A percentile compares a stretch with the other conserved stretches of the same genome.
phyloP scores from a whole-genome alignment of 495 filamentous ascomycete genomes.

The Rostrohypoxylon terebratum region DNA sequence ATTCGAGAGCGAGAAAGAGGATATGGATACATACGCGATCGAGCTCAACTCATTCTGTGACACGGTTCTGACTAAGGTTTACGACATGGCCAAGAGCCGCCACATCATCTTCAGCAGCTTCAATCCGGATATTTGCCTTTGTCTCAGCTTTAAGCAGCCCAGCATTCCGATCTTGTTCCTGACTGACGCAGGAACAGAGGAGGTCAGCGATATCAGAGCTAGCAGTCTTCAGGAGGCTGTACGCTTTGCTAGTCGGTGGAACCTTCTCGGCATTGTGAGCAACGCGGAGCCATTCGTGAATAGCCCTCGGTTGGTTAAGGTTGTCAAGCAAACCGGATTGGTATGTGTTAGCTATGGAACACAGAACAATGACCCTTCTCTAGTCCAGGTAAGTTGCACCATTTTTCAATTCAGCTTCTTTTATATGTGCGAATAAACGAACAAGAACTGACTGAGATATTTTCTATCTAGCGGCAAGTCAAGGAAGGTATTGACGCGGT shows the following conservation, averaged over 20 bases:
- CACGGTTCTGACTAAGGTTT: conserved; percentile 88
- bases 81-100: conserved; percentile 72
- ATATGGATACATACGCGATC: conserved; percentile 97
- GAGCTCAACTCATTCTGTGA: conserved; percentile 98
- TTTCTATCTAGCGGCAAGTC: conserved; percentile 77
- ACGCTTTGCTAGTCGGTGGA: conserved; percentile 93
- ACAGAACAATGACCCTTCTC: conserved; percentile 85
- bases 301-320: conserved; percentile 88
- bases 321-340: conserved; percentile 94
- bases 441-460: conserved; percentile 42
- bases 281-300: conserved; percentile 85
- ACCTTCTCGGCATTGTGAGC: conserved; percentile 89
- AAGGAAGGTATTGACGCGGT: conserved; percentile 96
- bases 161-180: conserved; percentile 95
- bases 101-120: conserved; percentile 97
- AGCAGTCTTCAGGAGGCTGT: conserved; percentile 94
- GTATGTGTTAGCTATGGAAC: conserved; percentile 96
- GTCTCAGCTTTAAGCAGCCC: conserved; percentile 94
- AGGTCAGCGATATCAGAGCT: conserved; percentile 89
- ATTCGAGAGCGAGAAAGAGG: conserved; percentile 89
- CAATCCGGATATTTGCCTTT: conserved; percentile 94
- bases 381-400: conserved; percentile 77
- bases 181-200: conserved; percentile 81
- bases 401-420: not conserved
- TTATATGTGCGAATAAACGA: not conserved